Conservation (phyloP, 2,329 filamentous ascomycete genomes). For the Phoma herbarum region DNA sequence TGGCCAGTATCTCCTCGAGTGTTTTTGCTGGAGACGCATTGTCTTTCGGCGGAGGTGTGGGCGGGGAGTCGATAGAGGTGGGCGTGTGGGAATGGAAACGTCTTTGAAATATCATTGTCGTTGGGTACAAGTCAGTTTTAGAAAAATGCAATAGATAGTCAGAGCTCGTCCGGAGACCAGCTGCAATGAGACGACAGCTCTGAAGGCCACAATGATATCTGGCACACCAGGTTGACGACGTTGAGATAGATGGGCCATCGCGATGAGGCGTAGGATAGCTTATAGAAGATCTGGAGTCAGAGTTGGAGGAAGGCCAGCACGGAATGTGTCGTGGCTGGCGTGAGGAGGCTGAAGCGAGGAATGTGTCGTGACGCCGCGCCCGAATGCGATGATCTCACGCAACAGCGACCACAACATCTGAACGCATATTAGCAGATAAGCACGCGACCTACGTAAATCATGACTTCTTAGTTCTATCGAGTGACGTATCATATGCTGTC, state of each 20-base stretch:
- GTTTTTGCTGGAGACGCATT: conserved; percentile 22
- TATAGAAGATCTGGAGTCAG: conserved; percentile 9
- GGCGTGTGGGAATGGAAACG: conserved; percentile 17
- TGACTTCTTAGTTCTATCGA: conserved; percentile 11
- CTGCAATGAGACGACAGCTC: background rate
- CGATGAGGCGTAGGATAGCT: background rate
- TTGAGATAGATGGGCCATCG: background rate
- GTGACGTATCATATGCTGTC: background rate
- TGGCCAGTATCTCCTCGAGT: conserved; percentile 24
- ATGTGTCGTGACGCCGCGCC: conserved; percentile 31
- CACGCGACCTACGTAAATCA: conserved; percentile 10
- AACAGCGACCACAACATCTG: background rate
- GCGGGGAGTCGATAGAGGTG: conserved; percentile 11
- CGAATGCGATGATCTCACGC: conserved; percentile 5
- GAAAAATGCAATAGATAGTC: background rate
- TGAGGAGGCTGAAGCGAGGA: conserved; percentile 34
- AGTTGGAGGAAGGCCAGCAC: conserved; percentile 20
- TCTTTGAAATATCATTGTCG: conserved; percentile 28
- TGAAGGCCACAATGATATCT: background rate
- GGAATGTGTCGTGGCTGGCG: conserved; percentile 44
- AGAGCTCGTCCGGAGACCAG: background rate
- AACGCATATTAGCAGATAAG: conserved; percentile 3
- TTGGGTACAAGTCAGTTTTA: background rate
- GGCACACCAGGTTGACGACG: background rate
- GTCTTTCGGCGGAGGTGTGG: conserved; percentile 18